phyloP scores from a whole-genome alignment of 805 yeast species.

The Scheffersomyces stipitis region DNA sequence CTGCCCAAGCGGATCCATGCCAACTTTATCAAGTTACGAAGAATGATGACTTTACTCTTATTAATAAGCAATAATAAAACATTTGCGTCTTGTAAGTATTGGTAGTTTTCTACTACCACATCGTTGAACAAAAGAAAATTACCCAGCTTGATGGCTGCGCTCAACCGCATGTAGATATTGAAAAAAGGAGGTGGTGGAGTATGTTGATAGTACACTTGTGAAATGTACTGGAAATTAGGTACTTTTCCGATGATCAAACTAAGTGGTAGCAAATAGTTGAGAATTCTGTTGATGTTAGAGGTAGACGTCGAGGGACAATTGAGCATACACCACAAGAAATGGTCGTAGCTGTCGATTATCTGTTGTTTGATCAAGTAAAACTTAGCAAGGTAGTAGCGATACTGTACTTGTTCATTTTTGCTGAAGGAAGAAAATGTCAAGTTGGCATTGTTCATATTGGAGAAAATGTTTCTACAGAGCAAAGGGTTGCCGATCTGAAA shows the following conservation, averaged over 20 bases:
- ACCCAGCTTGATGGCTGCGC: conserved; percentile 42
- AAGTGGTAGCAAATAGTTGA: conserved; percentile 52
- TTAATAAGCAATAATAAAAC: conserved; percentile 47
- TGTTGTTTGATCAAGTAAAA: conserved; percentile 55
- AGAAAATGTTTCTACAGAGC: conserved; percentile 59
- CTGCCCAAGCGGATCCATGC: conserved; percentile 27
- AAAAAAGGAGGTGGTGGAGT: conserved; percentile 20
- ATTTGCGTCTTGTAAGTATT: conserved; percentile 35
- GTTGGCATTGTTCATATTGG: conserved; percentile 55
- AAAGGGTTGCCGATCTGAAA: conserved; percentile 55
- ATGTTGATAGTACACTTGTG: conserved; percentile 12
- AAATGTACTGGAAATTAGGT: conserved; percentile 34
- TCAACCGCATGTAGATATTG: conserved; percentile 36
- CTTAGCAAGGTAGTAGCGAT: conserved; percentile 54
- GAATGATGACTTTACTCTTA: conserved; percentile 42
- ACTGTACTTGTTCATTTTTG: conserved; percentile 47
- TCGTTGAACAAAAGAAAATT: conserved; percentile 35
- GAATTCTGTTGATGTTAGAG: conserved; percentile 40
- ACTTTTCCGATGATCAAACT: conserved; percentile 54
- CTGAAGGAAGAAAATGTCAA: conserved; percentile 43
- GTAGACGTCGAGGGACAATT: conserved; percentile 33
- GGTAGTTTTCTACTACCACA: conserved; percentile 27
- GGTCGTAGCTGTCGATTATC: conserved; percentile 46
- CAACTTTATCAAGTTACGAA: conserved; percentile 45
- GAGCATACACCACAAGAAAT: conserved; percentile 54